Conservation (phyloP, 768 basidiomycete species). For the Mrakia gelida region DNA sequence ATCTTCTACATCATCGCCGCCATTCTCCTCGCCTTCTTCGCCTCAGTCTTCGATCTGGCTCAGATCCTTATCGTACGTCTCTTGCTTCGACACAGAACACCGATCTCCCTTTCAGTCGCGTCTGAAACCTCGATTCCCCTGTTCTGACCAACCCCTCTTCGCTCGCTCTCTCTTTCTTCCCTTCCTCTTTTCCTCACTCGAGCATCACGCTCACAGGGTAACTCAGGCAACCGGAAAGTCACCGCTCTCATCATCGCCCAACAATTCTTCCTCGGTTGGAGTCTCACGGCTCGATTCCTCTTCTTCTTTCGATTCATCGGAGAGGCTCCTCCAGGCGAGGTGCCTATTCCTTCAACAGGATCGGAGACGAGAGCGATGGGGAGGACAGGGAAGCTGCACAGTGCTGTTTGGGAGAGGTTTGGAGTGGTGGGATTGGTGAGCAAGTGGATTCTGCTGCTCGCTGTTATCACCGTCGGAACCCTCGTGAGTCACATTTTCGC, state of each 20-base stretch:
- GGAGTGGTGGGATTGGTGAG: background rate
- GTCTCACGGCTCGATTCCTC: background rate
- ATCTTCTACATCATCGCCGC: slow-evolving; percentile 20
- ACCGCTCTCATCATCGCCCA: slow-evolving; percentile 9
- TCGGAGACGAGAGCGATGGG: background rate
- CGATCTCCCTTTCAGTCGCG: background rate
- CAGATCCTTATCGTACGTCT: slow-evolving; percentile 24
- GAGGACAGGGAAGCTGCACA: background rate
- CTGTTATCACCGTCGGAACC: background rate
- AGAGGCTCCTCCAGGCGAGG: slow-evolving; percentile 9
- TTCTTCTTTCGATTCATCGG: slow-evolving; percentile 10
- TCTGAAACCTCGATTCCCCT: background rate
- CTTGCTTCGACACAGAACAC: too few species aligned
- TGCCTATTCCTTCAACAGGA: background rate
- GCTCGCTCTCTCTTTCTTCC: background rate
- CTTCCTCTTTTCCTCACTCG: background rate
- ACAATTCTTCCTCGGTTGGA: slow-evolving; percentile 12
- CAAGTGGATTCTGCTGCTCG: background rate
- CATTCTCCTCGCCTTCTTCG: slow-evolving; percentile 16
- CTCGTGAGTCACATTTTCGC: background rate
- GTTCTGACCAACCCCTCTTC: background rate
- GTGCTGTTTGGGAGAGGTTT: slow-evolving; percentile 8
- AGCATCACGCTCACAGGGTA: background rate
- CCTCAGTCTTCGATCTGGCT: slow-evolving; percentile 17
- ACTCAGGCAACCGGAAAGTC: background rate